phyloP scores from a whole-genome alignment of 139 green algal genomes.

The Chlamydomonas schloesseri region DNA sequence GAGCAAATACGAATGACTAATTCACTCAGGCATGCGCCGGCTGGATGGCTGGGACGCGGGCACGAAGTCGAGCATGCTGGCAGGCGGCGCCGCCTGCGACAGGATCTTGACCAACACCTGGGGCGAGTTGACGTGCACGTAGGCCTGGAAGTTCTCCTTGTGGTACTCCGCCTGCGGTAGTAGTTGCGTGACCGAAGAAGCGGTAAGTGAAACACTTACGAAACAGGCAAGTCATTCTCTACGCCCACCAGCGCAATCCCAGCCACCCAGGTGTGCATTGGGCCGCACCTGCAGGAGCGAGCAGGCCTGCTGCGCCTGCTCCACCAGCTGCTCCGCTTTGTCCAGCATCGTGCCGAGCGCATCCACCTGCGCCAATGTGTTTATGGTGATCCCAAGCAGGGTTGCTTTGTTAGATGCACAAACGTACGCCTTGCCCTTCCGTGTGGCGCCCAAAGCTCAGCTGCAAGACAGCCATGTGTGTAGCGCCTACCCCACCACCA shows the following conservation, averaged over 20 bases:
- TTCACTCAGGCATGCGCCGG: too few relatives aligned
- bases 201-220: too few relatives aligned
- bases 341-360: constrained; percentile 22
- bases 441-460: too few relatives aligned
- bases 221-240: too few relatives aligned
- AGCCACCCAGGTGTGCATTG: too few relatives aligned
- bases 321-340: constrained; percentile 17
- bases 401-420: too few relatives aligned
- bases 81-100: not conserved
- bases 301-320: constrained; percentile 8
- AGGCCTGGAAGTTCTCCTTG: constrained; percentile 38
- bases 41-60: not conserved
- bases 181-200: not conserved
- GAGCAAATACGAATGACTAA: too few relatives aligned
- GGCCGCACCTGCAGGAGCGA: not conserved
- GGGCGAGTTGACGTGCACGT: constrained; percentile 23
- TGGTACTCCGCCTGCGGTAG: constrained; percentile 24
- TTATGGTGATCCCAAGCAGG: too few relatives aligned
- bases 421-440: too few relatives aligned
- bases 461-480: too few relatives aligned
- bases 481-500: too few relatives aligned
- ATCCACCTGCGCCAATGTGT: not conserved
- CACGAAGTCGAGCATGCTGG: not conserved
- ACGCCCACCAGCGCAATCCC: too few relatives aligned
- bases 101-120: constrained; percentile 36